Conservation (phyloP, 2,329 filamentous ascomycete species). For the Epichloe gansuensis region DNA sequence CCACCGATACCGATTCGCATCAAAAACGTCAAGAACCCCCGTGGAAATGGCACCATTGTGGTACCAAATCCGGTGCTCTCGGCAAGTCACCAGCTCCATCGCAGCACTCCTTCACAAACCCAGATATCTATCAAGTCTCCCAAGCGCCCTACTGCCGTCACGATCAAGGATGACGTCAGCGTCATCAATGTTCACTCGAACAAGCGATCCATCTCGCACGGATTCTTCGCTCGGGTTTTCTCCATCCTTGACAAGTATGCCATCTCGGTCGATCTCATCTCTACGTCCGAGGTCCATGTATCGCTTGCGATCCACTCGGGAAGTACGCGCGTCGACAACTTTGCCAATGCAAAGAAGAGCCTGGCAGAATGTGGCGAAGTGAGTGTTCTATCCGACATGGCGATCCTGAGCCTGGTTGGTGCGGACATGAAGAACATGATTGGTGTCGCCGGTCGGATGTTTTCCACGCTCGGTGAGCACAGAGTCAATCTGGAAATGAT, state of each 20-base stretch:
- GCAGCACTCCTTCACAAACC: constrained; percentile 29
- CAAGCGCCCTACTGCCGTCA: constrained; percentile 76
- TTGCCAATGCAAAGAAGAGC: constrained; percentile 57
- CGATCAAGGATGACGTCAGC: constrained; percentile 92
- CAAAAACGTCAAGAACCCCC: constrained; percentile 83
- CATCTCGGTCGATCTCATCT: constrained; percentile 90
- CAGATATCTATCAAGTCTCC: constrained; percentile 36
- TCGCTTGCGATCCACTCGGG: constrained; percentile 91
- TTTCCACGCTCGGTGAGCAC: constrained; percentile 83
- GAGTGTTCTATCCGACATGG: constrained; percentile 82
- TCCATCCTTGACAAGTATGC: constrained; percentile 75
- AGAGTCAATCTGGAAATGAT: constrained; percentile 99
- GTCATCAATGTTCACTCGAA: constrained; percentile 98
- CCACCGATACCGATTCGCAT: constrained; percentile 75
- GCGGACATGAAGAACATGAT: constrained; percentile 97
- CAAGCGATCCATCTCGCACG: constrained; percentile 88
- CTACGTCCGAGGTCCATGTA: constrained; percentile 91
- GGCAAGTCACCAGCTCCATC: constrained; percentile 45
- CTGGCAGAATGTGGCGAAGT: constrained; percentile 76
- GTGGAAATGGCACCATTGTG: constrained; percentile 66
- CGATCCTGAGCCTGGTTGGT: constrained; percentile 87
- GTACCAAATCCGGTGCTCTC: constrained; percentile 56
- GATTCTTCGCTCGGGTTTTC: constrained; percentile 91
- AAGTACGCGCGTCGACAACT: constrained; percentile 46
- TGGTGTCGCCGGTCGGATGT: constrained; percentile 88